Evolutionary conservation across 305 asterid species (phyloP).

Genomic region (Solanum hybrid): DNA sequence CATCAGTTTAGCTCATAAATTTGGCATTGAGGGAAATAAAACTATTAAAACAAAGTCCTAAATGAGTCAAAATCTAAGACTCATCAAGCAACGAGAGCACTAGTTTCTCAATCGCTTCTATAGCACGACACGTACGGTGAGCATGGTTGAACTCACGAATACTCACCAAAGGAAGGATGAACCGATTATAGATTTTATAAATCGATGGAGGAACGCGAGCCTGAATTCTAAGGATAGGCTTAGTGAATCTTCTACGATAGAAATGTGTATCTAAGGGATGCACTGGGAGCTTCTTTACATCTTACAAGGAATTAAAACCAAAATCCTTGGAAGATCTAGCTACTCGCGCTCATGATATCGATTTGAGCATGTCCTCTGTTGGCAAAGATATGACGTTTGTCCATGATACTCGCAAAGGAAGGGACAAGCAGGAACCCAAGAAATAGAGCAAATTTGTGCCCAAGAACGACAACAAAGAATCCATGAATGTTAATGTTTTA

Average conservation of each 20-base stretch:
- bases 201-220: background rate
- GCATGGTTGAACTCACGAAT: background rate
- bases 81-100: background rate
- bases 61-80: background rate
- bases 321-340: background rate
- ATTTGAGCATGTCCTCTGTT: background rate
- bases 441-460: background rate
- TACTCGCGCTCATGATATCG: background rate
- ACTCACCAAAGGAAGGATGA: background rate
- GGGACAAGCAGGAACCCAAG: no score
- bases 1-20: background rate
- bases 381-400: background rate
- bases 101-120: background rate
- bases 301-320: background rate
- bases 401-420: background rate
- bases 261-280: background rate
- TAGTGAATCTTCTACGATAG: background rate
- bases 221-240: background rate
- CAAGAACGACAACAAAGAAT: background rate
- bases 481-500: background rate
- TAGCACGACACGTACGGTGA: background rate
- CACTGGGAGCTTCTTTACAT: background rate
- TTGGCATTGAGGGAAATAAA: background rate
- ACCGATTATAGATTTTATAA: no score
- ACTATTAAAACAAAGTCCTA: background rate